These are phyloP conservation scores for Cladophialophora immunda DNA, from an alignment of 2,329 filamentous ascomycete species.

Conservation along the genomic window DNA sequence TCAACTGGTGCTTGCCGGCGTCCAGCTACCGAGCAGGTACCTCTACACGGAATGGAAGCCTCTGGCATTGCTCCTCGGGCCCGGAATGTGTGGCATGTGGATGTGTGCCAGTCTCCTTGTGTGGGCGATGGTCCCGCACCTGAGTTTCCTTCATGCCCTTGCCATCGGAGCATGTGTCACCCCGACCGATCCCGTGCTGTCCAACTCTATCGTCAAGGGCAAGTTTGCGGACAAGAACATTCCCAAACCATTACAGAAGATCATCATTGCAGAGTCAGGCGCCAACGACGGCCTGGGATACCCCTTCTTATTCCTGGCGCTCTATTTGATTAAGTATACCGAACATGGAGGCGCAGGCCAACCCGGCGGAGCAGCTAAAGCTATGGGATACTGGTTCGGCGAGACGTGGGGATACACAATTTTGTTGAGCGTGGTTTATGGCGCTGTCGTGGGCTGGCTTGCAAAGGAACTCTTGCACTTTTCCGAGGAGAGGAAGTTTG, in stretches of 20 bases:
- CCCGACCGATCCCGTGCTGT: slow-evolving; percentile 87
- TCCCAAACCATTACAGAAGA: slow-evolving; percentile 79
- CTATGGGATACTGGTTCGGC: slow-evolving; percentile 82
- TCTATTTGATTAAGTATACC: slow-evolving; percentile 83
- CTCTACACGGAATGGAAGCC: slow-evolving; percentile 80
- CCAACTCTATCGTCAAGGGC: slow-evolving; percentile 90
- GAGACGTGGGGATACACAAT: slow-evolving; percentile 88
- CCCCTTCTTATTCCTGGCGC: slow-evolving; percentile 83
- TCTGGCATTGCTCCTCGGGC: slow-evolving; percentile 77
- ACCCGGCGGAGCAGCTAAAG: slow-evolving; percentile 68
- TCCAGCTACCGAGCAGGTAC: slow-evolving; percentile 86
- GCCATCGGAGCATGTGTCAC: slow-evolving; percentile 87
- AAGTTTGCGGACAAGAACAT: slow-evolving; percentile 93
- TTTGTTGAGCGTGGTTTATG: slow-evolving; percentile 78
- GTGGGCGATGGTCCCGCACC: slow-evolving; percentile 76
- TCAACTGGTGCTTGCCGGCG: slow-evolving; percentile 86
- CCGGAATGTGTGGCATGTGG: slow-evolving; percentile 90
- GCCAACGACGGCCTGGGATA: slow-evolving; percentile 91
- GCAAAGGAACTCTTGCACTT: slow-evolving; percentile 84
- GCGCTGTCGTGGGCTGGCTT: slow-evolving; percentile 78
- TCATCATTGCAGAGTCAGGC: slow-evolving; percentile 82
- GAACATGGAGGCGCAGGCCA: slow-evolving; percentile 60
- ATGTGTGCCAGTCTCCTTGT: slow-evolving; percentile 78
- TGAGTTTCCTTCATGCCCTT: slow-evolving; percentile 79
- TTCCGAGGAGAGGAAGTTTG: slow-evolving; percentile 80